Evolutionary conservation across 495 filamentous ascomycete species (phyloP).

Genomic region (Cenococcum geophilum): DNA sequence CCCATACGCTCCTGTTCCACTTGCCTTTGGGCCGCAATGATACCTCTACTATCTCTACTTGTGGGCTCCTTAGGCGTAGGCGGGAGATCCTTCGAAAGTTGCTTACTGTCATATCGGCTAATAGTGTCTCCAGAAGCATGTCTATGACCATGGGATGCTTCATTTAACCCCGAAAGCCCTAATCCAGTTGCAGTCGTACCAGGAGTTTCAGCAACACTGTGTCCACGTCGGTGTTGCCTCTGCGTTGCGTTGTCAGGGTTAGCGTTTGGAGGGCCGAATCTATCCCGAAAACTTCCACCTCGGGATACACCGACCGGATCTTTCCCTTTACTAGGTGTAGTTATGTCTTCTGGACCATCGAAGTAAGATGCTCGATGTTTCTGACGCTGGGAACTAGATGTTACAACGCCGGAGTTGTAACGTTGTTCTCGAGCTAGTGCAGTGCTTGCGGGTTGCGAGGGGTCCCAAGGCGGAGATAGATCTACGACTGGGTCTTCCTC

Average conservation of each 20-base stretch:
- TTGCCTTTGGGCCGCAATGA: conserved; percentile 26
- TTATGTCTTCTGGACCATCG: conserved; percentile 10
- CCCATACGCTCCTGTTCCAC: conserved; percentile 31
- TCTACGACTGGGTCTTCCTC: conserved; percentile 21
- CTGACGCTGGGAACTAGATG: conserved; percentile 22
- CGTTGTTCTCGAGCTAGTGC: not conserved
- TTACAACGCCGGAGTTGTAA: not conserved
- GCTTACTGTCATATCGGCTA: conserved; percentile 23
- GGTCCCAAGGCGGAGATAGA: conserved; percentile 27
- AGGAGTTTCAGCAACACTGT: conserved; percentile 11
- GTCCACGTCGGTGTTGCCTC: conserved; percentile 3
- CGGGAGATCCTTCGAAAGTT: conserved; percentile 27
- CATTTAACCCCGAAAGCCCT: conserved; percentile 23
- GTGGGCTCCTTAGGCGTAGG: conserved; percentile 14
- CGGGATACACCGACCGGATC: conserved; percentile 20
- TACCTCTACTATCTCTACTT: conserved; percentile 26
- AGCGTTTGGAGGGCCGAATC: conserved; percentile 1
- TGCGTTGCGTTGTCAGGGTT: conserved; percentile 7
- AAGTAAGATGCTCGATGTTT: conserved; percentile 9
- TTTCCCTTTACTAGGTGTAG: conserved; percentile 17
- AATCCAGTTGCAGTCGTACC: conserved; percentile 18
- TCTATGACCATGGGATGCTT: conserved; percentile 10
- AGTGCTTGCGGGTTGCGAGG: conserved; percentile 2
- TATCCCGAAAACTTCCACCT: conserved; percentile 27
- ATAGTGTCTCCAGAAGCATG: conserved; percentile 6